A percentile compares a stretch with the other conserved stretches of the same genome.
These are phyloP conservation scores for Cyberlindnera maritima DNA, from an alignment of 805 yeast species.

Conservation along the genomic window DNA sequence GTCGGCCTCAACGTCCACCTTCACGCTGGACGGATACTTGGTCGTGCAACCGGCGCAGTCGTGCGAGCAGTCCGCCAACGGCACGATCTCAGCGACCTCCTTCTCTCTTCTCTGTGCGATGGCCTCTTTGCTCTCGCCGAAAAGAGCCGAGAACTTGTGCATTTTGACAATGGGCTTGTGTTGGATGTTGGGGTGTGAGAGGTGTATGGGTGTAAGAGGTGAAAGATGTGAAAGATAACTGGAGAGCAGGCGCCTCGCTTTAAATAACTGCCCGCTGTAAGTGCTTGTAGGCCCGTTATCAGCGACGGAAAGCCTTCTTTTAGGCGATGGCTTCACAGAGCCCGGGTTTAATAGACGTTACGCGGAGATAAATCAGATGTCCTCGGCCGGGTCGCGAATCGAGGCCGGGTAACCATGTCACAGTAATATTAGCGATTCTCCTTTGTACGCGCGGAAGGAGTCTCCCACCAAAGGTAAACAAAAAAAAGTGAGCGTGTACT, in stretches of 20 bases:
- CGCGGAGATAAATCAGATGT: conserved; percentile 5
- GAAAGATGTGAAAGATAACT: too few species aligned
- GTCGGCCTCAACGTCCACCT: conserved; percentile 31
- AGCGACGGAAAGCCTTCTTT: neutral
- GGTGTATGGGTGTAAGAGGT: too few species aligned
- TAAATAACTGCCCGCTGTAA: too few species aligned
- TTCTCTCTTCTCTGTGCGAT: conserved; percentile 13
- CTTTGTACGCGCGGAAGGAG: too few species aligned
- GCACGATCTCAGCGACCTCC: conserved; percentile 36
- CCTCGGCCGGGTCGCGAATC: too few species aligned
- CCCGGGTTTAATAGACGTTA: conserved; percentile 8
- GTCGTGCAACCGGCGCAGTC: conserved; percentile 55
- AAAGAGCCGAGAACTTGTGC: conserved; percentile 10
- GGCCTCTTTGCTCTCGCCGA: conserved; percentile 9
- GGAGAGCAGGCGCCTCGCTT: too few species aligned
- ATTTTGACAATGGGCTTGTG: too few species aligned
- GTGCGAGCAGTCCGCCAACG: conserved; percentile 47
- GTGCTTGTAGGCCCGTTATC: neutral
- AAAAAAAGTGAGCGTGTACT: too few species aligned
- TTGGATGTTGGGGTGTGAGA: too few species aligned
- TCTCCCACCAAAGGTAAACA: conserved; percentile 9
- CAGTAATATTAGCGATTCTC: too few species aligned
- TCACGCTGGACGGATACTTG: conserved; percentile 50
- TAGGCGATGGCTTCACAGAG: too few species aligned
- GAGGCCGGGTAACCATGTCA: too few species aligned